Percentiles rank a stretch among this genome's conserved stretches.
Evolutionary conservation across 306 rosid species (phyloP).

Genomic region (Lagenaria siceraria): DNA sequence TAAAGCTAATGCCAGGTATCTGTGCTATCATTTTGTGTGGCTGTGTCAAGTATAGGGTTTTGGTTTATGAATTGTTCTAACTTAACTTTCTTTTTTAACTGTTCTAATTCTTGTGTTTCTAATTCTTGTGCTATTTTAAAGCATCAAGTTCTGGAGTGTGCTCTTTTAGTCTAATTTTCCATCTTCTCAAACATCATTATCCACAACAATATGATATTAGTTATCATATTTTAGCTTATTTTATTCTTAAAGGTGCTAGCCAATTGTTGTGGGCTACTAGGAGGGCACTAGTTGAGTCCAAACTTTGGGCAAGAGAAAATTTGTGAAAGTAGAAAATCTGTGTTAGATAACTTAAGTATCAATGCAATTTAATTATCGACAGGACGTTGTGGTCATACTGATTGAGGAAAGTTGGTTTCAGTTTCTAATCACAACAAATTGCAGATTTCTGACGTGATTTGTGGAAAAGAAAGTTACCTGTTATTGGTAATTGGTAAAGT

Average conservation of each 20-base stretch:
- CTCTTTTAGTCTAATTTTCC: neutral
- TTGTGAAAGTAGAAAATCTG: neutral
- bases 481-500: neutral
- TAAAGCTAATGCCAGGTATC: slow-evolving; percentile 72
- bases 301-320: neutral
- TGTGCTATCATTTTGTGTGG: neutral
- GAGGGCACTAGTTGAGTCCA: neutral
- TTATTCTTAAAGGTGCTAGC: neutral
- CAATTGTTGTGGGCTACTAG: neutral
- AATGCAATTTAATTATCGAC: neutral
- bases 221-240: neutral
- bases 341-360: neutral
- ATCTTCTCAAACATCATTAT: neutral
- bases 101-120: neutral
- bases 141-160: neutral
- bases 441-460: neutral
- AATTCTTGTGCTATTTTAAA: neutral
- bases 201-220: neutral
- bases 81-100: neutral
- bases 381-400: neutral
- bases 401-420: neutral
- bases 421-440: neutral
- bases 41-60: neutral
- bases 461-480: too few relatives aligned
- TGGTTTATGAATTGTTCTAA: neutral